Conservation (phyloP, 1,284 basidiomycete species). For the Tylopilus sp. region DNA sequence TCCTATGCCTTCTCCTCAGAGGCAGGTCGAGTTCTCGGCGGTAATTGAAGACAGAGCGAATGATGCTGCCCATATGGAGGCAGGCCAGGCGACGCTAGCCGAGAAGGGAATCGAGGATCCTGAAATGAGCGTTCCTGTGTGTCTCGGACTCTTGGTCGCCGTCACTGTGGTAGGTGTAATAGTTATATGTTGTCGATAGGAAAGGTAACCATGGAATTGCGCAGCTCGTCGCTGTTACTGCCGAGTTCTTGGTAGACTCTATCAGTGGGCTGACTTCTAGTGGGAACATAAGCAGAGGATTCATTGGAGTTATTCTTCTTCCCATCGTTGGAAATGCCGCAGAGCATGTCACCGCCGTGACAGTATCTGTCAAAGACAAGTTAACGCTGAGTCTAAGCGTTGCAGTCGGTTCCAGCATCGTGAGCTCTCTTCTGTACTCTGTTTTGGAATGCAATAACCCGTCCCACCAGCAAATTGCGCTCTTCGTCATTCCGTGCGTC, state of each 20-base stretch:
- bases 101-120: constrained; percentile 55
- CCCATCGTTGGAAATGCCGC: constrained; percentile 83
- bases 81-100: constrained; percentile 1
- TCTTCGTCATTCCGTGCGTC: constrained; percentile 81
- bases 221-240: constrained; percentile 66
- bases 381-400: constrained; percentile 74
- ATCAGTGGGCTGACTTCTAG: constrained; percentile 63
- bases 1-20: constrained; percentile 15
- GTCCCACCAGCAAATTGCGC: constrained; percentile 73
- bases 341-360: constrained; percentile 74
- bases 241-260: constrained; percentile 79
- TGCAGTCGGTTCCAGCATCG: constrained; percentile 87
- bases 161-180: constrained; percentile 59
- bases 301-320: constrained; percentile 82
- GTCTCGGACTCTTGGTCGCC: constrained; percentile 49
- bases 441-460: constrained; percentile 5
- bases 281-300: constrained; percentile 63
- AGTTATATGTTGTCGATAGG: not conserved
- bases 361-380: constrained; percentile 77
- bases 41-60: not conserved
- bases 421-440: constrained; percentile 37
- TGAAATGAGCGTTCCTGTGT: constrained; percentile 51
- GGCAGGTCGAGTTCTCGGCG: not conserved
- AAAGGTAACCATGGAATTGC: not conserved
- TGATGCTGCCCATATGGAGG: constrained; percentile 13